These are phyloP conservation scores for Drechslera avenae DNA, from an alignment of 2,329 filamentous ascomycete species.

Conservation along the genomic window DNA sequence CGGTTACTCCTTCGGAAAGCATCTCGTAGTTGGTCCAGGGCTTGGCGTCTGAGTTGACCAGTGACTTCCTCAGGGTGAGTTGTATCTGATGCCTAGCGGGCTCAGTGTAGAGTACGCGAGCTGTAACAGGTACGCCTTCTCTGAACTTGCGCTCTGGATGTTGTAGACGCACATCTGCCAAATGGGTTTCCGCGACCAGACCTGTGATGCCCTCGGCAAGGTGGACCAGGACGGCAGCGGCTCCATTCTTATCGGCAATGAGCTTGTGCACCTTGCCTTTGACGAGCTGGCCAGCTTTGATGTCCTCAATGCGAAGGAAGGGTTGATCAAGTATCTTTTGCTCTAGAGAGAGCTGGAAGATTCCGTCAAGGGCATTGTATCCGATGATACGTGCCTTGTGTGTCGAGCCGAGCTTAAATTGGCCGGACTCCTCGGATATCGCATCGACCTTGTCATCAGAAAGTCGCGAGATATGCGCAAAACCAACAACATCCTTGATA, in stretches of 20 bases:
- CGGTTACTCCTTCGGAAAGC: slow-evolving; percentile 74
- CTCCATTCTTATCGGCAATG: slow-evolving; percentile 75
- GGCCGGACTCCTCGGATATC: slow-evolving; percentile 75
- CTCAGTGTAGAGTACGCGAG: slow-evolving; percentile 82
- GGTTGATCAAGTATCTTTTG: slow-evolving; percentile 81
- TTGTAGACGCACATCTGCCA: slow-evolving; percentile 85
- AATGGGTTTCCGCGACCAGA: slow-evolving; percentile 84
- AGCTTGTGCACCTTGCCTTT: slow-evolving; percentile 85
- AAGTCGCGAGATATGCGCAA: slow-evolving; percentile 92
- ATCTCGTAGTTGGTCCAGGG: slow-evolving; percentile 79
- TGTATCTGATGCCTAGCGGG: slow-evolving; percentile 76
- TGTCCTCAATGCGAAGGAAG: slow-evolving; percentile 89
- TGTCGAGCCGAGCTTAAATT: slow-evolving; percentile 75
- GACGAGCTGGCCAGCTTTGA: slow-evolving; percentile 79
- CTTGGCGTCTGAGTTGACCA: slow-evolving; percentile 86
- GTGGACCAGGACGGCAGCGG: slow-evolving; percentile 80
- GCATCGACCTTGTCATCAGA: slow-evolving; percentile 88
- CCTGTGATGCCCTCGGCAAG: slow-evolving; percentile 86
- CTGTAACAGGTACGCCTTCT: slow-evolving; percentile 82
- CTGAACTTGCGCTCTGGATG: slow-evolving; percentile 97
- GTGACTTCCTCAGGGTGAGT: slow-evolving; percentile 90
- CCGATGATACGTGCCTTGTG: slow-evolving; percentile 84
- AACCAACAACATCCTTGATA: slow-evolving; percentile 72
- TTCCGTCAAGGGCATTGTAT: slow-evolving; percentile 84
- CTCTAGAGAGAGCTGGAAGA: slow-evolving; percentile 86